These are phyloP conservation scores for Saturnispora mendoncae DNA, from an alignment of 805 yeast species.

Conservation along the genomic window DNA sequence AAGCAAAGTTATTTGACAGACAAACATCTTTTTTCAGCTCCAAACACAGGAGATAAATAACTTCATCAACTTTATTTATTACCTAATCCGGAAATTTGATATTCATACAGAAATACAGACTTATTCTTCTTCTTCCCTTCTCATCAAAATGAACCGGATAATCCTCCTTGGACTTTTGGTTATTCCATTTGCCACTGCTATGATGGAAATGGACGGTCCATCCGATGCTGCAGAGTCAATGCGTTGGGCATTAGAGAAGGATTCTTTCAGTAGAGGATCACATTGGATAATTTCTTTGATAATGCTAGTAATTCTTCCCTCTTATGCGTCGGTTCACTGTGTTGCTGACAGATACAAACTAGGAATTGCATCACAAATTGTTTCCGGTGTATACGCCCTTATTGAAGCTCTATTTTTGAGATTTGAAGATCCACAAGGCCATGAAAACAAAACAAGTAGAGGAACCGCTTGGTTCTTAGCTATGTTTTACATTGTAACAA, in stretches of 20 bases:
- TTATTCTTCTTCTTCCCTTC: background rate
- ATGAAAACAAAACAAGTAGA: slow-evolving; percentile 58
- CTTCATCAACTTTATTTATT: too few relatives aligned
- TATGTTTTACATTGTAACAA: slow-evolving; percentile 36
- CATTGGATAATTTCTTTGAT: slow-evolving; percentile 55
- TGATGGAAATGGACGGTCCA: slow-evolving; percentile 19
- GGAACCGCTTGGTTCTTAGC: slow-evolving; percentile 62
- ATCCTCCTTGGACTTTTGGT: background rate
- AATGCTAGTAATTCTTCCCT: slow-evolving; percentile 45
- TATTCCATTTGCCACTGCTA: background rate
- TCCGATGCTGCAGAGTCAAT: slow-evolving; percentile 15
- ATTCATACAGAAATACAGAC: too few relatives aligned
- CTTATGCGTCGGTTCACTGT: slow-evolving; percentile 44
- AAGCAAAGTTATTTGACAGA: too few relatives aligned
- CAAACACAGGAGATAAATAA: too few relatives aligned
- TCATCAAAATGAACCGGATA: background rate
- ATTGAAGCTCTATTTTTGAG: slow-evolving; percentile 49
- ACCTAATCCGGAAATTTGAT: too few relatives aligned
- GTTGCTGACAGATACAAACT: slow-evolving; percentile 43
- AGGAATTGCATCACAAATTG: slow-evolving; percentile 38
- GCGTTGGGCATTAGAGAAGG: slow-evolving; percentile 10
- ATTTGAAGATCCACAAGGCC: slow-evolving; percentile 57
- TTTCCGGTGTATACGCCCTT: slow-evolving; percentile 41
- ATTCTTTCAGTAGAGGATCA: slow-evolving; percentile 39
- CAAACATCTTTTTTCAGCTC: too few relatives aligned